Percentiles rank a stretch among this genome's conserved stretches.
Conservation (phyloP, 305 asterid species). For the Fraxinus platypoda region DNA sequence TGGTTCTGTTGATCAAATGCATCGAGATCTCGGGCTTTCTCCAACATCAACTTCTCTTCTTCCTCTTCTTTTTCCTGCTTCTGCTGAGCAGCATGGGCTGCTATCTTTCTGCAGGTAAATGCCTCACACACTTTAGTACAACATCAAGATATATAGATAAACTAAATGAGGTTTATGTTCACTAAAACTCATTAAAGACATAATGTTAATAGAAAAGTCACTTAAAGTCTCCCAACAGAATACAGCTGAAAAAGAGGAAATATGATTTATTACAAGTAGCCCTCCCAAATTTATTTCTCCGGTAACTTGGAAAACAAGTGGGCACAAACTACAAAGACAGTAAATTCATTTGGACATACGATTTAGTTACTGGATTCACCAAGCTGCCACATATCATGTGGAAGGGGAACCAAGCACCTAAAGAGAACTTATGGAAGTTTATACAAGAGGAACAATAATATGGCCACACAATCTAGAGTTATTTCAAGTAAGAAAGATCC, state of each 20-base stretch:
- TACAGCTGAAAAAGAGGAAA: background rate
- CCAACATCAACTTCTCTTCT: slow-evolving; percentile 62
- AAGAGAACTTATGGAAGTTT: background rate
- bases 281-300: background rate
- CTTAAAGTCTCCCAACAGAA: background rate
- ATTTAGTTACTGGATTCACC: background rate
- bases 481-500: background rate
- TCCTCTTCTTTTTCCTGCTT: slow-evolving; percentile 79
- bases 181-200: background rate
- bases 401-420: background rate
- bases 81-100: slow-evolving; percentile 57
- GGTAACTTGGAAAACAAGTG: background rate
- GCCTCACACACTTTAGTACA: slow-evolving; percentile 9
- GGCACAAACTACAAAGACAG: background rate
- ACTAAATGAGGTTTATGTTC: background rate
- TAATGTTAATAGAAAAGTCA: background rate
- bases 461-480: background rate
- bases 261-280: background rate
- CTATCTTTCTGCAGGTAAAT: slow-evolving; percentile 54
- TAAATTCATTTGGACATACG: background rate
- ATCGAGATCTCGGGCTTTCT: slow-evolving; percentile 79
- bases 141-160: background rate
- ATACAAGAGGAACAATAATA: background rate
- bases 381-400: background rate
- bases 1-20: slow-evolving; percentile 95